Evolutionary conservation across 139 green algal genomes (phyloP).

Genomic region (Micromonas commoda): DNA sequence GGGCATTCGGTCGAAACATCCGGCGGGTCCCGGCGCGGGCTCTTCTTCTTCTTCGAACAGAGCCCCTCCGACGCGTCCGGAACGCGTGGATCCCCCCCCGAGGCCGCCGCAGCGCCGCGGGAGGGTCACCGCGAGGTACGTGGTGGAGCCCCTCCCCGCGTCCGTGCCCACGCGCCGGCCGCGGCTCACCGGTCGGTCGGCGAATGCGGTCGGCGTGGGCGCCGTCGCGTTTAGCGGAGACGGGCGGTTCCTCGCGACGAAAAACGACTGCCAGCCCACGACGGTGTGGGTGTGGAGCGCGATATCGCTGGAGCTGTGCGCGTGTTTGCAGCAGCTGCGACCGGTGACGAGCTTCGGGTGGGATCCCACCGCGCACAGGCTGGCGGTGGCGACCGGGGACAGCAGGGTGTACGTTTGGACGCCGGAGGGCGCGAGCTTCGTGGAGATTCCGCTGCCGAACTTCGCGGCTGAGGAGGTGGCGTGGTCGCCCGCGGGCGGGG

Average conservation of each 20-base stretch:
- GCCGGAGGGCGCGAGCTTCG: constrained; percentile 64
- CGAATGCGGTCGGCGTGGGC: constrained; percentile 26
- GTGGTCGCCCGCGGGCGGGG: constrained; percentile 48
- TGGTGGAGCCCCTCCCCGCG: neutral
- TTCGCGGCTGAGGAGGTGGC: constrained; percentile 50
- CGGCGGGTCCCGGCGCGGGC: too few species aligned
- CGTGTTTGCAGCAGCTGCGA: constrained; percentile 58
- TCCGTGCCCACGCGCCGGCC: neutral
- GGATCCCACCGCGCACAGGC: constrained; percentile 37
- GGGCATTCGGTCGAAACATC: too few species aligned
- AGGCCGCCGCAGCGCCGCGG: too few species aligned
- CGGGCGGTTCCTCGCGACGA: constrained; percentile 59
- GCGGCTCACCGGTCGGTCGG: too few species aligned
- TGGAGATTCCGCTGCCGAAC: constrained; percentile 62
- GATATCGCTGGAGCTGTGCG: constrained; percentile 46
- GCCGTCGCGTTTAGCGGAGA: constrained; percentile 55
- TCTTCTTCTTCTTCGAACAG: too few species aligned
- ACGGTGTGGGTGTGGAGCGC: constrained; percentile 77
- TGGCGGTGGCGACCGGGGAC: constrained; percentile 51
- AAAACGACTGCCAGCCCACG: constrained; percentile 61
- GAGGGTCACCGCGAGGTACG: neutral
- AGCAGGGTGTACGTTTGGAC: constrained; percentile 73
- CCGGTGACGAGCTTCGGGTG: constrained; percentile 50
- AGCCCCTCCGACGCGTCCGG: too few species aligned
- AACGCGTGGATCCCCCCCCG: too few species aligned